Conservation (phyloP, 345 rosid genomes). For the Turritis glabra region DNA sequence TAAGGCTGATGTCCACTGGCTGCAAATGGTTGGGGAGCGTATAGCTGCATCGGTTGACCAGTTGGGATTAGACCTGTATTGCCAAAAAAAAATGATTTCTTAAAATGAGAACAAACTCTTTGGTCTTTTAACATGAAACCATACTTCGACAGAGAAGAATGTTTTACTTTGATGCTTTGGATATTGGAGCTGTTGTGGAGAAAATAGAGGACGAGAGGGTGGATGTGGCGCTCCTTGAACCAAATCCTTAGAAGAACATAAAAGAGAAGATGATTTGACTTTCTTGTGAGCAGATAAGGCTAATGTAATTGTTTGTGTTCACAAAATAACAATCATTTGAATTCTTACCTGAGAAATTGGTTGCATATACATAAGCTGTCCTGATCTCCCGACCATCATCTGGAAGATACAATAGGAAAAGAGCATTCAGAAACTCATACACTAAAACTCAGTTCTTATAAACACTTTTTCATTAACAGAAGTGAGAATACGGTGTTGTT, state of each 20-base stretch:
- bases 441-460: conserved; percentile 1
- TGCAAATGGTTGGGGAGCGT: conserved; percentile 47
- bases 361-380: conserved; percentile 71
- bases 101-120: neutral
- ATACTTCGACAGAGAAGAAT: neutral
- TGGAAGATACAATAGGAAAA: conserved; percentile 32
- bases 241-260: conserved; percentile 46
- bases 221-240: conserved; percentile 49
- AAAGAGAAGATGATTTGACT: neutral
- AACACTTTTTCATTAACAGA: neutral
- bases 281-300: conserved; percentile 15
- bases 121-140: conserved; percentile 8
- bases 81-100: conserved; percentile 5
- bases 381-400: conserved; percentile 75
- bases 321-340: neutral
- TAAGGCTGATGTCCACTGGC: conserved; percentile 48
- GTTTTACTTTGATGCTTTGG: conserved; percentile 56
- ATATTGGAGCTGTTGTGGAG: conserved; percentile 57
- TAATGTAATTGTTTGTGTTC: neutral
- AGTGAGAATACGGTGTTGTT: neutral
- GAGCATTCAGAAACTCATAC: conserved; percentile 18
- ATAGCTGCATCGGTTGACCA: conserved; percentile 33
- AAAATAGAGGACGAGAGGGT: conserved; percentile 53
- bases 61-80: conserved; percentile 15
- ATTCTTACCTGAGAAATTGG: conserved; percentile 72